Percentiles rank a stretch among this genome's conserved stretches.
Conservation (phyloP, 495 filamentous ascomycete species). For the Lichenothelia convexa region DNA sequence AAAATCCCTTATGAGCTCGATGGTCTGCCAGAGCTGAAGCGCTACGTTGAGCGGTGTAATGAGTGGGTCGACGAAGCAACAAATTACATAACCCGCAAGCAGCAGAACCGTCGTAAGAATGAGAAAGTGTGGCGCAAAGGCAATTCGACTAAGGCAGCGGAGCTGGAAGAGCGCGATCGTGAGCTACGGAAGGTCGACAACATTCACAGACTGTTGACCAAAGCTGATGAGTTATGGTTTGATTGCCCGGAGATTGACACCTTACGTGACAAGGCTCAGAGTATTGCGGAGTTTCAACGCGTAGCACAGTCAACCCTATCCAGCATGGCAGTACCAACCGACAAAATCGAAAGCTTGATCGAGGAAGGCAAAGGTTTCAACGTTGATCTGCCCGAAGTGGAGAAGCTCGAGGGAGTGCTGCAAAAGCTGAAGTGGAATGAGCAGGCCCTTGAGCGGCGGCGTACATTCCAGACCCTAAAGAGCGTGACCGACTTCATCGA, state of each 20-base stretch:
- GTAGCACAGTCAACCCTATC: conserved; percentile 53
- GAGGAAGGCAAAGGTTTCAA: conserved; percentile 79
- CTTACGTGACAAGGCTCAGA: conserved; percentile 70
- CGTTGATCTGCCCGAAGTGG: conserved; percentile 86
- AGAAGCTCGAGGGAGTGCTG: conserved; percentile 59
- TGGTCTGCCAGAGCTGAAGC: conserved; percentile 62
- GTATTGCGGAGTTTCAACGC: conserved; percentile 71
- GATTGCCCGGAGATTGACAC: conserved; percentile 84
- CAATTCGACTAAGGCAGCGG: conserved; percentile 48
- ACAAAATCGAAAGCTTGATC: conserved; percentile 68
- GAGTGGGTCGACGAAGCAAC: conserved; percentile 97
- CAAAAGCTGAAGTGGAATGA: conserved; percentile 83
- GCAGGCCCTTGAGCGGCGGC: conserved; percentile 43
- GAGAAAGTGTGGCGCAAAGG: conserved; percentile 74
- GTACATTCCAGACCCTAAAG: conserved; percentile 43
- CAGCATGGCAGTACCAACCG: conserved; percentile 37
- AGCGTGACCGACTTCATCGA: conserved; percentile 65
- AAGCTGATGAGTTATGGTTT: conserved; percentile 79
- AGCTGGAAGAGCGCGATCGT: conserved; percentile 74
- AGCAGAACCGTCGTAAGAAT: conserved; percentile 94
- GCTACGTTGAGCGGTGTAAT: conserved; percentile 87
- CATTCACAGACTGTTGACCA: conserved; percentile 63
- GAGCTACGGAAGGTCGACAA: conserved; percentile 84
- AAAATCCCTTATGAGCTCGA: conserved; percentile 87
- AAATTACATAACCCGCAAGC: conserved; percentile 93